Evolutionary conservation across 2,329 filamentous ascomycete genomes (phyloP), one percentile per base, ranked within the genome.

Genomic region (Beauveria sp.): DNA sequence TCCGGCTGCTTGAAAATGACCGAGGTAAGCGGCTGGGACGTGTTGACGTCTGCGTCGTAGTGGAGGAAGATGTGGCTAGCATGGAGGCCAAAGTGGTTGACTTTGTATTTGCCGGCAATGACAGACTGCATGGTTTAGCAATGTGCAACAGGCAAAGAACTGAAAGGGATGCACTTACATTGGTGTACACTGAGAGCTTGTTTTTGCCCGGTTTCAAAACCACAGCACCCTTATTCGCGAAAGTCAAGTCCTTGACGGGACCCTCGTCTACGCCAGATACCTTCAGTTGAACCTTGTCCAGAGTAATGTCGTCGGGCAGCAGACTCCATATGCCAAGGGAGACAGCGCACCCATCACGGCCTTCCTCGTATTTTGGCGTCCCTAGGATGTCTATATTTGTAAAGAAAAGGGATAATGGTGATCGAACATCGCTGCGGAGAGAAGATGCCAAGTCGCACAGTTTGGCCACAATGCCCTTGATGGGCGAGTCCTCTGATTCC

Each of bases 321-420:
- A 96, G 73, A 71, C 91, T 92, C 55, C 83, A 78, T 48, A 96
- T 75, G 22, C 80, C 81, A 2, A 99, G 70, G 2, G 81, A 78
- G 20, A 96, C 70, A 9, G 84, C 82, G 65, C 96, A 93, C 16
- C 89, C 87, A 71, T 97, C 93, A 64, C 81, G 84, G 22, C 85
- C 80, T 1, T 87, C 80, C 55, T 86, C 82, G 68, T 96, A 92
- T 26, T 79, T 75, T 3, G 93, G 85, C 18, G 85, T 81, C 0
- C 84, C 86, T 22, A 88, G 83, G 1, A 96, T 77, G 47, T 84
- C 77, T 4, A 94, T 75, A 22, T 86, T 80, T 8, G 81, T 83
- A 68, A 96, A 96, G 68, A 96, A 92, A 57, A 85, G 86, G 0
- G 81, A 79, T 66, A 97, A 76, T 0, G 88, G 84, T 18, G 91